A percentile compares a stretch with the other conserved stretches of the same genome.
phyloP scores from a whole-genome alignment of 169 alveolate genomes.

The Plasmodium fragile region DNA sequence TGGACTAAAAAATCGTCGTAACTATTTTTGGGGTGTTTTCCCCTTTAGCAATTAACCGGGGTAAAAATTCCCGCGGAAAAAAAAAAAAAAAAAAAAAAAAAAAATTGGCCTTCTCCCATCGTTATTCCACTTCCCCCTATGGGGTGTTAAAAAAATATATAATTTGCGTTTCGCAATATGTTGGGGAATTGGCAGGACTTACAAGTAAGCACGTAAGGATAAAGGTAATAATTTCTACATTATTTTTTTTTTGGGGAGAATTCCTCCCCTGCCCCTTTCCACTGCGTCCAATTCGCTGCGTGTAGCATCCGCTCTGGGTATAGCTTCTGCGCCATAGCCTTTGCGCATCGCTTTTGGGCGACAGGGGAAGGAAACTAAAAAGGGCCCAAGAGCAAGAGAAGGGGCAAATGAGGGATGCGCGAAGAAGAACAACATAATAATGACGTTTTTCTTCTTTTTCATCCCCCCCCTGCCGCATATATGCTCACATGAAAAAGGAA shows the following conservation, averaged over 20 bases:
- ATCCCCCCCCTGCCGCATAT: background rate
- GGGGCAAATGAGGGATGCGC: background rate
- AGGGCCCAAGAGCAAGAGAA: background rate
- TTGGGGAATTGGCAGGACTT: background rate
- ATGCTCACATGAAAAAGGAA: background rate
- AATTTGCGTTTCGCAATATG: background rate
- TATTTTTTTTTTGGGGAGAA: background rate
- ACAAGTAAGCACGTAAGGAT: background rate
- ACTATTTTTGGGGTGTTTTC: background rate
- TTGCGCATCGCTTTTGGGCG: background rate
- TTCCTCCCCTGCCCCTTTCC: background rate
- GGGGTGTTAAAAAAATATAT: background rate
- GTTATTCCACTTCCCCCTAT: background rate
- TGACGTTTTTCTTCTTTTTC: background rate
- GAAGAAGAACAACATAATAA: background rate
- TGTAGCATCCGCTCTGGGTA: background rate
- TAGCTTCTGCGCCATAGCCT: background rate
- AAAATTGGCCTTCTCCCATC: background rate
- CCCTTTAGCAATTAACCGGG: background rate
- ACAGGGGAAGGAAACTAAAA: background rate
- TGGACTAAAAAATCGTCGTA: background rate
- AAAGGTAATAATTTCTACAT: background rate
- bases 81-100: constrained; percentile 1
- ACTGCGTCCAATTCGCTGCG: background rate
- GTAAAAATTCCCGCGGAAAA: background rate